Conservation (phyloP, 2,329 filamentous ascomycete genomes). For the Verruconis gallopava region DNA sequence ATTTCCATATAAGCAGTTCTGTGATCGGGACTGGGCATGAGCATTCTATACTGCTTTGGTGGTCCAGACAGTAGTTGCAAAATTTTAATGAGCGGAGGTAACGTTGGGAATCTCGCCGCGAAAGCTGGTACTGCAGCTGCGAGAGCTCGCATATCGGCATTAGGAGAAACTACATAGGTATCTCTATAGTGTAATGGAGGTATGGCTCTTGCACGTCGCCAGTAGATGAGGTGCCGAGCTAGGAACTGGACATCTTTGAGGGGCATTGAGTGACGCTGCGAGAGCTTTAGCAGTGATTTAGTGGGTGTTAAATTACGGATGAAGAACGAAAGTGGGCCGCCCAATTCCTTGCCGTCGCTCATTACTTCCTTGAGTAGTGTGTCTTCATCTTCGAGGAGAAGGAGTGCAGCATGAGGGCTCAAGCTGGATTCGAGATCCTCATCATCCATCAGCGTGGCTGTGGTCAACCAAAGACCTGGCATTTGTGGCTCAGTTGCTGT, state of each 20-base stretch:
- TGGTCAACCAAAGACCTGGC: constrained; percentile 74
- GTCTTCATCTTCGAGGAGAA: constrained; percentile 73
- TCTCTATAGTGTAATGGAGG: constrained; percentile 82
- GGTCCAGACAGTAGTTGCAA: constrained; percentile 69
- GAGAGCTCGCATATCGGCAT: constrained; percentile 65
- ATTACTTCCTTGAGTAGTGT: constrained; percentile 59
- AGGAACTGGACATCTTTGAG: constrained; percentile 74
- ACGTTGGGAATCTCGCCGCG: constrained; percentile 65
- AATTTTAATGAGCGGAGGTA: constrained; percentile 75
- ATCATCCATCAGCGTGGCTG: constrained; percentile 63
- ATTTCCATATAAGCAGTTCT: constrained; percentile 81
- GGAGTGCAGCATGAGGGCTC: constrained; percentile 74
- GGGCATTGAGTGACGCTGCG: constrained; percentile 44
- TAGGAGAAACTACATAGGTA: constrained; percentile 82
- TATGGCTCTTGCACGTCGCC: constrained; percentile 84
- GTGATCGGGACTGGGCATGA: constrained; percentile 79
- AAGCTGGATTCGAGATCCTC: constrained; percentile 52
- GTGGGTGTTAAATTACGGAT: constrained; percentile 46
- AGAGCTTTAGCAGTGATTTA: constrained; percentile 58
- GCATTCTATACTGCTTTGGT: constrained; percentile 68
- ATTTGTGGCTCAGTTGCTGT: constrained; percentile 54
- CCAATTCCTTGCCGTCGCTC: constrained; percentile 61
- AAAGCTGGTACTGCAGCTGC: constrained; percentile 58
- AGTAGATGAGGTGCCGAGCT: constrained; percentile 88
- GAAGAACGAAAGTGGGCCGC: constrained; percentile 63